phyloP scores from a whole-genome alignment of 2,329 filamentous ascomycete genomes.

The Anthostomella pinea region DNA sequence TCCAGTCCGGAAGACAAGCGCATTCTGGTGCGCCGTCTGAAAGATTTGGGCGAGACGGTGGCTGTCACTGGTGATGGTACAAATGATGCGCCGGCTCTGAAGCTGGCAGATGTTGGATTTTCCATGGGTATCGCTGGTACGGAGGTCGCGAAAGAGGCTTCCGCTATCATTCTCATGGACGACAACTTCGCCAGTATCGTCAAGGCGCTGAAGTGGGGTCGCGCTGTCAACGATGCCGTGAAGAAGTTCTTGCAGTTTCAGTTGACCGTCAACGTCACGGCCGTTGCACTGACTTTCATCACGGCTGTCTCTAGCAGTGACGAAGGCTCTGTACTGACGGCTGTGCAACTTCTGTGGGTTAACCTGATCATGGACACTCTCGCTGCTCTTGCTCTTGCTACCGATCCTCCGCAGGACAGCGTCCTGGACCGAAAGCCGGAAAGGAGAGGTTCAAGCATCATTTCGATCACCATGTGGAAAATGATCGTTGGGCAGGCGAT shows the following conservation, averaged over 20 bases:
- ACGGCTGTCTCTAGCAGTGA: conserved; percentile 71
- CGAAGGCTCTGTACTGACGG: conserved; percentile 75
- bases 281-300: conserved; percentile 82
- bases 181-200: conserved; percentile 87
- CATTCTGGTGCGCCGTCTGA: conserved; percentile 67
- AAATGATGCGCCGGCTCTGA: conserved; percentile 78
- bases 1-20: conserved; percentile 78
- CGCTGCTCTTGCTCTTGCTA: conserved; percentile 82
- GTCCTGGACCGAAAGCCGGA: conserved; percentile 75
- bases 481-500: conserved; percentile 95
- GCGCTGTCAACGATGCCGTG: conserved; percentile 73
- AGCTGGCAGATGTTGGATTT: conserved; percentile 79
- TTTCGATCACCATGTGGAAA: conserved; percentile 96
- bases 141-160: conserved; percentile 81
- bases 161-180: conserved; percentile 82
- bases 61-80: conserved; percentile 82
- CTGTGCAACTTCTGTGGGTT: conserved; percentile 92
- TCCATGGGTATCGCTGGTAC: conserved; percentile 84
- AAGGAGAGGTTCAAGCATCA: conserved; percentile 56
- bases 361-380: conserved; percentile 98
- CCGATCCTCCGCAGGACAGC: conserved; percentile 80
- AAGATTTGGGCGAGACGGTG: conserved; percentile 72
- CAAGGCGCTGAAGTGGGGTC: conserved; percentile 78
- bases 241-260: conserved; percentile 77
- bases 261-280: conserved; percentile 87